A percentile compares a stretch with the other conserved stretches of the same genome.
Conservation (phyloP, 73 alveolate species). For the Paramecium primaurelia region DNA sequence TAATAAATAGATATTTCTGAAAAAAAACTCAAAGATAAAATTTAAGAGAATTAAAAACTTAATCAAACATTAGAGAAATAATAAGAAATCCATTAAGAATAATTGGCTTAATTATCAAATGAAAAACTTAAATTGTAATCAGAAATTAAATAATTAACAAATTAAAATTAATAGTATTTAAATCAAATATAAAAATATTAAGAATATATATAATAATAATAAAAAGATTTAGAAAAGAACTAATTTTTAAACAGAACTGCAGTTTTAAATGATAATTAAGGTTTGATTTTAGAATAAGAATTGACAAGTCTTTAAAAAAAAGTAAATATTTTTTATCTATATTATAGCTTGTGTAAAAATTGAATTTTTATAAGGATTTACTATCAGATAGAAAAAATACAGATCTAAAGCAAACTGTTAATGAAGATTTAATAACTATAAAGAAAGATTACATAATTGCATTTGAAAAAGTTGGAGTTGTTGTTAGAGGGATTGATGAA, state of each 20-base stretch:
- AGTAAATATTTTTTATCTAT: not conserved
- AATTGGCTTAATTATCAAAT: not conserved
- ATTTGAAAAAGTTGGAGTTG: not conserved
- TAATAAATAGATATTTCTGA: not conserved
- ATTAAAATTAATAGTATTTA: not conserved
- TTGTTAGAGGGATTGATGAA: not conserved
- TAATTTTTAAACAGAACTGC: not conserved
- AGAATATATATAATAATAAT: not conserved
- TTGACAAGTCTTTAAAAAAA: not conserved
- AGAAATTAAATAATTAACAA: not conserved
- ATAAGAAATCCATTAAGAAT: not conserved
- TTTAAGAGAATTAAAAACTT: not conserved
- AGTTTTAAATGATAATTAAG: not conserved
- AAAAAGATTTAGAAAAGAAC: not conserved
- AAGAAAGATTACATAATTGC: not conserved
- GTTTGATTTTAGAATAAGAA: not conserved
- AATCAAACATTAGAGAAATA: not conserved
- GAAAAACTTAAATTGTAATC: not conserved
- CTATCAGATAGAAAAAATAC: not conserved
- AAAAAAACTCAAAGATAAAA: not conserved
- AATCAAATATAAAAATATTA: not conserved
- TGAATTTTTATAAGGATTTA: not conserved
- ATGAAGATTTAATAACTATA: not conserved
- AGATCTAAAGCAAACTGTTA: not conserved
- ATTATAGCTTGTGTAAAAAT: not conserved